Conservation (phyloP, 768 basidiomycete species). For the Pulveroboletus frians region DNA sequence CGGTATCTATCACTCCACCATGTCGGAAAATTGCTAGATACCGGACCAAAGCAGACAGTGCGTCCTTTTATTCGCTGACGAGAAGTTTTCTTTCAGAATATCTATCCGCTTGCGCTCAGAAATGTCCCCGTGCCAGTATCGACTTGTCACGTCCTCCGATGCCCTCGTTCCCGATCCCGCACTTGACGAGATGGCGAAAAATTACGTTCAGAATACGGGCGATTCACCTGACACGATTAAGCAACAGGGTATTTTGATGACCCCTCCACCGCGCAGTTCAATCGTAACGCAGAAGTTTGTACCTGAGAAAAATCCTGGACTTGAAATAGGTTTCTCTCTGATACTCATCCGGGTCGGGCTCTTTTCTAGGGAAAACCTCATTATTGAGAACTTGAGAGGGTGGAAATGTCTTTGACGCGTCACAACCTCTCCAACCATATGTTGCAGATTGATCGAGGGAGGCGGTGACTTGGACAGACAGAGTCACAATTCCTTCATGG, state of each 20-base stretch:
- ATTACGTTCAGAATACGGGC: slow-evolving; percentile 83
- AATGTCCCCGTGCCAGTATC: slow-evolving; percentile 67
- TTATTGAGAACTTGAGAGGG: slow-evolving; percentile 65
- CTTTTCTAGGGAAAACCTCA: slow-evolving; percentile 76
- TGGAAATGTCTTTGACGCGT: slow-evolving; percentile 53
- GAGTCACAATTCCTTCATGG: too few species aligned
- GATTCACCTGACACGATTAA: slow-evolving; percentile 84
- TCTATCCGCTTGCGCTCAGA: too few species aligned
- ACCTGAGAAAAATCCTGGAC: slow-evolving; percentile 81
- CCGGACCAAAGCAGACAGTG: too few species aligned
- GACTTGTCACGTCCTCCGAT: slow-evolving; percentile 46
- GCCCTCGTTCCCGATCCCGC: slow-evolving; percentile 40
- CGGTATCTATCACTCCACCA: too few species aligned
- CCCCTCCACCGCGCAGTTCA: neutral
- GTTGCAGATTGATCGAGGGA: slow-evolving; percentile 74
- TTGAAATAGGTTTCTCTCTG: slow-evolving; percentile 84
- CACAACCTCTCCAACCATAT: neutral
- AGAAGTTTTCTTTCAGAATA: too few species aligned
- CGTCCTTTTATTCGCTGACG: too few species aligned
- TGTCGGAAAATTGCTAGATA: too few species aligned
- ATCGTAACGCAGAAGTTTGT: slow-evolving; percentile 49
- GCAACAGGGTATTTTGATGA: slow-evolving; percentile 57
- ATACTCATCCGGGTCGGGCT: slow-evolving; percentile 85
- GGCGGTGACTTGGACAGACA: slow-evolving; percentile 68
- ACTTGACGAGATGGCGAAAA: slow-evolving; percentile 33